phyloP scores from a whole-genome alignment of 371 early-diverging fungal species.

The Choanephora cucurbitarum region DNA sequence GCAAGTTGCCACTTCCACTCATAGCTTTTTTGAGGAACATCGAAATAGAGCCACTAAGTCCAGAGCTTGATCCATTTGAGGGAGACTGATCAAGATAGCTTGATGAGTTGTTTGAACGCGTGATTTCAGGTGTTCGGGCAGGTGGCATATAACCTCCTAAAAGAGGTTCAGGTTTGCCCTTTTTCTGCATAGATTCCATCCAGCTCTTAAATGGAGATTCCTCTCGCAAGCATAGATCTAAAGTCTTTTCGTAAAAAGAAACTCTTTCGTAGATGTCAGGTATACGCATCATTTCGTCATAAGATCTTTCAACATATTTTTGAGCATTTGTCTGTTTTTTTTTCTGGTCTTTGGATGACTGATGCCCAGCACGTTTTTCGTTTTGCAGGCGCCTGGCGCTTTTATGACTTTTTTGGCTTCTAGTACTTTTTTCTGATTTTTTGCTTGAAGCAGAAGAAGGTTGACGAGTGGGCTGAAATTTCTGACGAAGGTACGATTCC shows the following conservation, averaged over 20 bases:
- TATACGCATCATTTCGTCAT: slow-evolving; percentile 45
- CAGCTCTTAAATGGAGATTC: slow-evolving; percentile 29
- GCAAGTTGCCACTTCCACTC: background rate
- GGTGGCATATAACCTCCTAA: slow-evolving; percentile 34
- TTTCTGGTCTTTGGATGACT: slow-evolving; percentile 4
- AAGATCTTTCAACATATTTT: slow-evolving; percentile 32
- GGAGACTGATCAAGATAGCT: background rate
- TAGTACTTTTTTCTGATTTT: slow-evolving; percentile 15
- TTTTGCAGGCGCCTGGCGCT: slow-evolving; percentile 9
- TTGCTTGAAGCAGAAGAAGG: slow-evolving; percentile 22
- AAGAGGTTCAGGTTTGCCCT: slow-evolving; percentile 29
- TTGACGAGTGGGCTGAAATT: background rate
- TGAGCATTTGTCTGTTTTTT: slow-evolving; percentile 10
- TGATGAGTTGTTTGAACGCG: slow-evolving; percentile 2
- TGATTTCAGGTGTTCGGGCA: slow-evolving; percentile 17
- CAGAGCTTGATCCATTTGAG: slow-evolving; percentile 11
- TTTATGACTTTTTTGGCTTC: slow-evolving; percentile 7
- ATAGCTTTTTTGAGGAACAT: slow-evolving; percentile 23
- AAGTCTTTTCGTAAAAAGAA: slow-evolving; percentile 40
- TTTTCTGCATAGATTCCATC: slow-evolving; percentile 19
- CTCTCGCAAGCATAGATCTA: slow-evolving; percentile 29
- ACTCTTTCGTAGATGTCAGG: slow-evolving; percentile 36
- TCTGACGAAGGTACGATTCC: slow-evolving; percentile 7
- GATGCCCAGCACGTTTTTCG: slow-evolving; percentile 5
- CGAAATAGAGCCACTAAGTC: slow-evolving; percentile 22